Percentiles rank a stretch among this genome's conserved stretches.
These are phyloP conservation scores for Colletotrichum kahawae DNA, from an alignment of 2,329 filamentous ascomycete species.

Conservation along the genomic window DNA sequence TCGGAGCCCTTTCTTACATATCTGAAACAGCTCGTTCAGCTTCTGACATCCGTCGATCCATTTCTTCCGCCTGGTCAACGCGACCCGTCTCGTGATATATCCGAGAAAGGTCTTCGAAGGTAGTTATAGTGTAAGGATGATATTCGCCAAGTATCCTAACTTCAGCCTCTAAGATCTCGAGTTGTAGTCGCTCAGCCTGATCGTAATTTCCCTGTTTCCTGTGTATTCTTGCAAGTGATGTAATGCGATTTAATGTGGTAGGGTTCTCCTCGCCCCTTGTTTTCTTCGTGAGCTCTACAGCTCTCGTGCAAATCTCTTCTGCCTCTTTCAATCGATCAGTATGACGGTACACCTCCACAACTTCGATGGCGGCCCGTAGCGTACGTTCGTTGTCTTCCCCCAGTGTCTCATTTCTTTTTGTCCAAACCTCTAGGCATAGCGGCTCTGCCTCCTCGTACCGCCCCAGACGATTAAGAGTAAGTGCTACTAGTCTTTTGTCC, in stretches of 20 bases:
- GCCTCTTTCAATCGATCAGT: not conserved
- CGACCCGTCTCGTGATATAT: not conserved
- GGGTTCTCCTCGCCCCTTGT: rapidly evolving
- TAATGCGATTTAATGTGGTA: rapidly evolving
- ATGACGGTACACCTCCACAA: rapidly evolving
- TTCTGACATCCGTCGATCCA: not conserved
- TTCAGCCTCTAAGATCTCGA: rapidly evolving
- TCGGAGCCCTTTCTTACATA: no score
- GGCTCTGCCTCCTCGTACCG: not conserved
- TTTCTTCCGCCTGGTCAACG: not conserved
- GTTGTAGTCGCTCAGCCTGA: not conserved
- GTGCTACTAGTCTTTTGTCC: rapidly evolving
- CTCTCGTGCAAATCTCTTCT: not conserved
- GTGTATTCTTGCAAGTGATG: rapidly evolving
- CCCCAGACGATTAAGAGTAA: rapidly evolving
- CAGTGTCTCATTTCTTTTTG: rapidly evolving
- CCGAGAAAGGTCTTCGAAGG: rapidly evolving
- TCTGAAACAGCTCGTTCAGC: no score
- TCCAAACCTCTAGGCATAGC: not conserved
- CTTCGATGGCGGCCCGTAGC: rapidly evolving
- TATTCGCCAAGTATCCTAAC: not conserved
- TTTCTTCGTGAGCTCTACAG: not conserved
- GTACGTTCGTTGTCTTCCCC: not conserved
- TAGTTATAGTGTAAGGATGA: rapidly evolving
- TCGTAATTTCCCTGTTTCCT: rapidly evolving